Conservation (phyloP, 352 stramenopile genomes). For the Pythium coloratum region DNA sequence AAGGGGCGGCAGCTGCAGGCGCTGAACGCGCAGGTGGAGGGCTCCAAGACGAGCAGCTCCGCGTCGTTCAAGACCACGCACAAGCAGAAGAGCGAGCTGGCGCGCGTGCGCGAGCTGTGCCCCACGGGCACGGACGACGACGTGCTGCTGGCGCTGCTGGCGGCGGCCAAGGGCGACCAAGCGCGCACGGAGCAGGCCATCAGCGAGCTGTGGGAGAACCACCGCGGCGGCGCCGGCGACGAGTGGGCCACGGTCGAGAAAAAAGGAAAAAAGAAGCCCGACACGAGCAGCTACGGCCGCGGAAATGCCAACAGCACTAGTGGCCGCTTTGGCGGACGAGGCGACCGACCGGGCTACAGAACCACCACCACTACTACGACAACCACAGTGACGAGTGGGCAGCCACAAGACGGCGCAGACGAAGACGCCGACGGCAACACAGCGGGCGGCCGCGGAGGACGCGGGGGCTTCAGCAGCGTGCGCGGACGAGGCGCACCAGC, state of each 20-base stretch:
- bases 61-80: slow-evolving; percentile 18
- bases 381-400: neutral
- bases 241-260: slow-evolving; percentile 82
- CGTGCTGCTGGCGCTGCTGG: slow-evolving; percentile 69
- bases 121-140: slow-evolving; percentile 76
- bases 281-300: neutral
- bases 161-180: slow-evolving; percentile 72
- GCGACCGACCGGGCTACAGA: slow-evolving; percentile 11
- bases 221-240: slow-evolving; percentile 58
- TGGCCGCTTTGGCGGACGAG: neutral
- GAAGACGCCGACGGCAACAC: slow-evolving; percentile 6
- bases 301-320: neutral
- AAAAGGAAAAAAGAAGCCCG: slow-evolving; percentile 72
- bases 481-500: slow-evolving; percentile 49
- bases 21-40: slow-evolving; percentile 49
- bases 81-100: slow-evolving; percentile 66
- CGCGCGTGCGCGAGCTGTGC: slow-evolving; percentile 79
- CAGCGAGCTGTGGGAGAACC: slow-evolving; percentile 84
- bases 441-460: neutral
- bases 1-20: slow-evolving; percentile 83
- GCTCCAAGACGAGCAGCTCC: slow-evolving; percentile 27
- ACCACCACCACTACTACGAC: neutral
- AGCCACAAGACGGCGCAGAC: slow-evolving; percentile 16
- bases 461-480: slow-evolving; percentile 40
- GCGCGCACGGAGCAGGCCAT: slow-evolving; percentile 71